Conservation (phyloP, 176 grass and related monocot species). For the Triticum monococcum region DNA sequence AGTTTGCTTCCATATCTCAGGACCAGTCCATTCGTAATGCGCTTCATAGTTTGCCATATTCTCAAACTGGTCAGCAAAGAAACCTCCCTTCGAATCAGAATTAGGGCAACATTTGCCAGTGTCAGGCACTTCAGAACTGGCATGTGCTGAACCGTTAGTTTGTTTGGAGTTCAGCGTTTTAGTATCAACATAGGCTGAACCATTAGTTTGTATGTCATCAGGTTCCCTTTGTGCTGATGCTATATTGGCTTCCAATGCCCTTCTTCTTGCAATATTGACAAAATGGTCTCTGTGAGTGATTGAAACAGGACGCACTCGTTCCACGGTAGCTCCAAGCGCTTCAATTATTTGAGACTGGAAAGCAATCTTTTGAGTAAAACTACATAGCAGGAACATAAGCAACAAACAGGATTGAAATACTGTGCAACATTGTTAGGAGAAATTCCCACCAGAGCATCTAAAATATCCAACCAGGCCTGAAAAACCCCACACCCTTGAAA, state of each 20-base stretch:
- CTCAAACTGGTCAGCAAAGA: slow-evolving; percentile 98
- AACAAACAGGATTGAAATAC: background rate
- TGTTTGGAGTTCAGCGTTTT: slow-evolving; percentile 18
- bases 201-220: slow-evolving; percentile 13
- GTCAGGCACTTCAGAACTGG: slow-evolving; percentile 22
- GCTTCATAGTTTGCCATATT: slow-evolving; percentile 89
- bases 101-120: background rate
- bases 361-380: slow-evolving; percentile 17
- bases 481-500: background rate
- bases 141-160: slow-evolving; percentile 31
- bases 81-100: slow-evolving; percentile 68
- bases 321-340: slow-evolving; percentile 85
- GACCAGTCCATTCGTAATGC: slow-evolving; percentile 95
- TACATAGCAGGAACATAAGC: slow-evolving; percentile 18
- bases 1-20: slow-evolving; percentile 94
- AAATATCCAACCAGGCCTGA: background rate
- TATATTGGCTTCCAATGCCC: slow-evolving; percentile 70
- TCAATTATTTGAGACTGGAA: slow-evolving; percentile 93
- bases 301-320: slow-evolving; percentile 89
- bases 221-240: slow-evolving; percentile 27
- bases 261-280: slow-evolving; percentile 94
- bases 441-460: slow-evolving; percentile 25
- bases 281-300: slow-evolving; percentile 89
- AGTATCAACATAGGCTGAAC: slow-evolving; percentile 17
- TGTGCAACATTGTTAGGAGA: slow-evolving; percentile 6